Conservation (phyloP, 1,284 basidiomycete genomes). For the Naganishia cerealis region DNA sequence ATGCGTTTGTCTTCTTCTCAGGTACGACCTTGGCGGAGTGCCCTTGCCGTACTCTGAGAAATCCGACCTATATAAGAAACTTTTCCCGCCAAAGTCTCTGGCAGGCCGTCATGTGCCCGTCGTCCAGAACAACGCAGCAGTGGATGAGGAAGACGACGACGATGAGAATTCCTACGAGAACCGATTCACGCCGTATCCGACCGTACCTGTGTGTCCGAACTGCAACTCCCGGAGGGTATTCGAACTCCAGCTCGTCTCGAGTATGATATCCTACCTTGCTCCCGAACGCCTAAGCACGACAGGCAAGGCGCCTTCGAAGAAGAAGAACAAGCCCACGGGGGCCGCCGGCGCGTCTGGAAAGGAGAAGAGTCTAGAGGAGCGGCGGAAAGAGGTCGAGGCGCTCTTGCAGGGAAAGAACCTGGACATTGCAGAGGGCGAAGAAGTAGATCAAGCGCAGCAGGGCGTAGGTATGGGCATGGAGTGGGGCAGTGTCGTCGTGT, state of each 20-base stretch:
- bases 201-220: conserved; percentile 45
- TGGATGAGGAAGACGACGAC: conserved; percentile 41
- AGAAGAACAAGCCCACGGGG: conserved; percentile 5
- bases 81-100: conserved; percentile 47
- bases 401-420: conserved; percentile 39
- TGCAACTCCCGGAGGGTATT: conserved; percentile 49
- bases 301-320: conserved; percentile 37
- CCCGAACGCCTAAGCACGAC: conserved; percentile 44
- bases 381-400: conserved; percentile 45
- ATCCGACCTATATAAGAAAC: conserved; percentile 47
- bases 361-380: conserved; percentile 38
- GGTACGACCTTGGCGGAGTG: conserved; percentile 52
- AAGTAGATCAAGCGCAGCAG: conserved; percentile 27
- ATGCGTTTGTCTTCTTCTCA: conserved; percentile 21
- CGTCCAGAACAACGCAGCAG: not conserved
- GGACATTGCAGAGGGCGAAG: conserved; percentile 40
- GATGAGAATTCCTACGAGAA: conserved; percentile 39
- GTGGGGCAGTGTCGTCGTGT: conserved; percentile 54
- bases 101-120: conserved; percentile 17
- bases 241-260: conserved; percentile 54
- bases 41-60: conserved; percentile 51
- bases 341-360: conserved; percentile 37
- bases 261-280: conserved; percentile 48
- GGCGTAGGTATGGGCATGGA: conserved; percentile 47
- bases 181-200: conserved; percentile 40